phyloP scores from a whole-genome alignment of 257 asterid species.

The Scutellaria baicalensis region DNA sequence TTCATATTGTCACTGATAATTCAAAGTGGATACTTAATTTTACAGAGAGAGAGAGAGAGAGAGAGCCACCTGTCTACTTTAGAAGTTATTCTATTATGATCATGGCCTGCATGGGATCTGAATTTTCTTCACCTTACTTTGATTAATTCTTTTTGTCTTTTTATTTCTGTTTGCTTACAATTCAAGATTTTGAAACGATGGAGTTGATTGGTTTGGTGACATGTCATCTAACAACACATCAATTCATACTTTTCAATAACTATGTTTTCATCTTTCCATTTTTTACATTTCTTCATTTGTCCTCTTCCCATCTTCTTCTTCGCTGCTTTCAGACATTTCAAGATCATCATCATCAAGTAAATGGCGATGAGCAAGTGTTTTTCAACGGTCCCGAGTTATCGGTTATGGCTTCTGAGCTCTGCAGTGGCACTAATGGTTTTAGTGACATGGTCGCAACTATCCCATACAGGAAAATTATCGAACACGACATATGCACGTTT shows the following conservation, averaged over 20 bases:
- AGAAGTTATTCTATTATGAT: neutral
- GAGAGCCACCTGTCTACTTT: constrained; percentile 20
- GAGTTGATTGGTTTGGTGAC: neutral
- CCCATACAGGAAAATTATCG: neutral
- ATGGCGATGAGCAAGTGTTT: neutral
- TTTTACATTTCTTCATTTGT: neutral
- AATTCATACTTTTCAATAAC: neutral
- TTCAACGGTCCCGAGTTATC: constrained; percentile 12
- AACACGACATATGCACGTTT: neutral
- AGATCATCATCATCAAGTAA: neutral
- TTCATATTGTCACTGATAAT: too few species aligned
- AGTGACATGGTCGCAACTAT: constrained; percentile 10
- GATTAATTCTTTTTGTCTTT: neutral
- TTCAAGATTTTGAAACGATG: constrained; percentile 17
- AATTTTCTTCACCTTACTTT: neutral
- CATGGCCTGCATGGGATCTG: neutral
- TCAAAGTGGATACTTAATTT: too few species aligned
- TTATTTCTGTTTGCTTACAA: constrained; percentile 8
- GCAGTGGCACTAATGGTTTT: constrained; percentile 15
- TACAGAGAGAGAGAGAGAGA: neutral
- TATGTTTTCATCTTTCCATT: neutral
- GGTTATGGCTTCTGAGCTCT: constrained; percentile 21
- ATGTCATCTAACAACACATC: neutral
- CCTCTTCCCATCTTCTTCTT: neutral
- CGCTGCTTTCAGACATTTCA: neutral